These are phyloP conservation scores for Allomyces macrogynus DNA, from an alignment of 192 early-diverging fungal genomes.

Conservation along the genomic window DNA sequence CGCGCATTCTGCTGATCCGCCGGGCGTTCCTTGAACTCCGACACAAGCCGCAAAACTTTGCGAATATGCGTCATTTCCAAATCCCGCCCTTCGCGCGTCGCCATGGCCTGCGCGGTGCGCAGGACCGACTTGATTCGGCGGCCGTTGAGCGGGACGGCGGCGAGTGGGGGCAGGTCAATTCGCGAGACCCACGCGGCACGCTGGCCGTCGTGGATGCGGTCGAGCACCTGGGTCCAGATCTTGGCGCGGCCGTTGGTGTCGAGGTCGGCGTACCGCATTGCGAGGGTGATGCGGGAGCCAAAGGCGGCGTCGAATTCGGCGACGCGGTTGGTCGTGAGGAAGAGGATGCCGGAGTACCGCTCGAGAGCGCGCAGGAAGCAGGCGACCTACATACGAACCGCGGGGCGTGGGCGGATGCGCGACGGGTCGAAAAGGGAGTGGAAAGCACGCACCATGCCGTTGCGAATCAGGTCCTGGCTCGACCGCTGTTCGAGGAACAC, in stretches of 20 bases:
- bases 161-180: background rate
- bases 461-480: slow-evolving; percentile 22
- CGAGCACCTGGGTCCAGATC: slow-evolving; percentile 8
- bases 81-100: background rate
- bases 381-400: slow-evolving; percentile 4
- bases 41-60: background rate
- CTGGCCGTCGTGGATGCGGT: background rate
- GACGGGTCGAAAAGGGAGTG: too few relatives aligned
- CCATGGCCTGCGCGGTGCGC: background rate
- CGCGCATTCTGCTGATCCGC: too few relatives aligned
- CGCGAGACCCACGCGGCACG: background rate
- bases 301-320: slow-evolving; percentile 9
- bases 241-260: slow-evolving; percentile 4
- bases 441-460: slow-evolving; percentile 6
- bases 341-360: slow-evolving; percentile 11
- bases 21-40: too few relatives aligned
- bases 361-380: slow-evolving; percentile 11
- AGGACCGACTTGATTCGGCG: slow-evolving; percentile 2
- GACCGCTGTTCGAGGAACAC: slow-evolving; percentile 34
- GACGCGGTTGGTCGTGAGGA: slow-evolving; percentile 13
- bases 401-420: too few relatives aligned
- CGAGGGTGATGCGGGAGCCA: slow-evolving; percentile 5
- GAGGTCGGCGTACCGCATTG: slow-evolving; percentile 6
- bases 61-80: background rate
- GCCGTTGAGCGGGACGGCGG: slow-evolving; percentile 1